Percentiles rank a stretch among this genome's conserved stretches.
phyloP scores from a whole-genome alignment of 2,329 filamentous ascomycete genomes.

The Emericellopsis atlantica region DNA sequence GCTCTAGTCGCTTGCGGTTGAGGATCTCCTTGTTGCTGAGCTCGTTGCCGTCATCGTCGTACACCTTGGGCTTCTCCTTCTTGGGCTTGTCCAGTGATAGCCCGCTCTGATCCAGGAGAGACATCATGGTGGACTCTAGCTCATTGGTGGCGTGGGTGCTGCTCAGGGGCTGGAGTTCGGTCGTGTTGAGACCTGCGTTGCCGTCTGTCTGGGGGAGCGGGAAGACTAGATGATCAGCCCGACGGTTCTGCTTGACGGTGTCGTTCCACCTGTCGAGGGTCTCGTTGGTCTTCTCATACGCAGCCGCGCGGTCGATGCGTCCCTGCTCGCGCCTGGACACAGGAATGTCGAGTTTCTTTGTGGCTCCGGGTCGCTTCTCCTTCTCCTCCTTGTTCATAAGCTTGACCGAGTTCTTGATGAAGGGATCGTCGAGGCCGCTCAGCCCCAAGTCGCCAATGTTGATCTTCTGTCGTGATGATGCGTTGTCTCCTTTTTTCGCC shows the following conservation, averaged over 20 bases:
- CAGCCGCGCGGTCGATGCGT: conserved; percentile 65
- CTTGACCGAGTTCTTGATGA: conserved; percentile 69
- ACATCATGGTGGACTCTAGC: conserved; percentile 74
- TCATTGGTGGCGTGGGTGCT: conserved; percentile 57
- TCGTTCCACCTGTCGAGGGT: conserved; percentile 86
- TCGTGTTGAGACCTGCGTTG: conserved; percentile 44
- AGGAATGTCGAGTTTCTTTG: conserved; percentile 67
- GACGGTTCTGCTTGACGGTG: conserved; percentile 86
- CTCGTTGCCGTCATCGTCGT: conserved; percentile 60
- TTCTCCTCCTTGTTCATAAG: conserved; percentile 54
- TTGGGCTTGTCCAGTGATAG: conserved; percentile 38
- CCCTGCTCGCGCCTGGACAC: conserved; percentile 80
- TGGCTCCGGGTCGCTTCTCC: conserved; percentile 26
- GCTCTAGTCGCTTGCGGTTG: conserved; percentile 62
- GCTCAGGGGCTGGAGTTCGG: conserved; percentile 52
- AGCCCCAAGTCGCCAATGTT: conserved; percentile 64
- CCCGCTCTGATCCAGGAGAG: conserved; percentile 83
- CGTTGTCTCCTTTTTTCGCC: conserved; percentile 39
- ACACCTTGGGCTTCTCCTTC: conserved; percentile 43
- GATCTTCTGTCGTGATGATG: conserved; percentile 26
- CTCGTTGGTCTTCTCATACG: conserved; percentile 85
- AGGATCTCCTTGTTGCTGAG: conserved; percentile 59
- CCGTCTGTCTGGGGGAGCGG: conserved; percentile 65
- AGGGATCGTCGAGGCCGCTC: conserved; percentile 57
- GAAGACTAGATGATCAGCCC: conserved; percentile 82